These are phyloP conservation scores for Erythrobasidium yunnanense DNA, from an alignment of 768 basidiomycete genomes.

Conservation along the genomic window DNA sequence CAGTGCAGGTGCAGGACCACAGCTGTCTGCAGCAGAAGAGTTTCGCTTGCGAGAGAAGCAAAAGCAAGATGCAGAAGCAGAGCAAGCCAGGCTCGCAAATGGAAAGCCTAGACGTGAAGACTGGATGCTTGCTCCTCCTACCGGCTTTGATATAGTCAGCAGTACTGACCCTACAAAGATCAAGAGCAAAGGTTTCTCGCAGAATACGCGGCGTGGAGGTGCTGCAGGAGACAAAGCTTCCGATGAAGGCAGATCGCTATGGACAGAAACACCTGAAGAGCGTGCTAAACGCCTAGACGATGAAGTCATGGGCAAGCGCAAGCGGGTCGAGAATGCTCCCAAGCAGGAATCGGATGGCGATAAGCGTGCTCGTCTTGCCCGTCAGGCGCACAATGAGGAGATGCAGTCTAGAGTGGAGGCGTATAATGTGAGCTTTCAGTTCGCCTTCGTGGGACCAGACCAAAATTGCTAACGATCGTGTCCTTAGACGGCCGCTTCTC, in stretches of 20 bases:
- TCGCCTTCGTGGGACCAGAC: too few species aligned
- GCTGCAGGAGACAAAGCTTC: constrained; percentile 42
- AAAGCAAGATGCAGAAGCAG: constrained; percentile 57
- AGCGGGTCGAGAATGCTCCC: constrained; percentile 52
- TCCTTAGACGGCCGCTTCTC: constrained; percentile 2
- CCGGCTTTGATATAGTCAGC: constrained; percentile 62
- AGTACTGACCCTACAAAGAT: constrained; percentile 78
- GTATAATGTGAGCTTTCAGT: constrained; percentile 34
- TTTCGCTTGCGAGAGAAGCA: constrained; percentile 78
- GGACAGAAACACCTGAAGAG: constrained; percentile 96
- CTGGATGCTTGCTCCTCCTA: constrained; percentile 96
- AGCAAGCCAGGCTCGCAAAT: constrained; percentile 51
- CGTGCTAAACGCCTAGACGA: constrained; percentile 82
- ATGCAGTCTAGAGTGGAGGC: constrained; percentile 31
- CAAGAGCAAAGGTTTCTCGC: constrained; percentile 62
- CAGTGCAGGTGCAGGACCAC: constrained; percentile 38
- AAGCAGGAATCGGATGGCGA: constrained; percentile 31
- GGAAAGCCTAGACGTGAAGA: constrained; percentile 67
- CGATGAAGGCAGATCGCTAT: constrained; percentile 56
- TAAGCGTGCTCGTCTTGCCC: constrained; percentile 15
- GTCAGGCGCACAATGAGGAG: constrained; percentile 24
- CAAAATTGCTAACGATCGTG: background rate
- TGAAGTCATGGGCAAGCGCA: constrained; percentile 83
- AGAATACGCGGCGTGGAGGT: constrained; percentile 40
- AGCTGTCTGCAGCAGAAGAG: constrained; percentile 51